Evolutionary conservation across 192 early-diverging fungal genomes (phyloP), one percentile per base, ranked within the genome.

Genomic region (Coemansia sp.): DNA sequence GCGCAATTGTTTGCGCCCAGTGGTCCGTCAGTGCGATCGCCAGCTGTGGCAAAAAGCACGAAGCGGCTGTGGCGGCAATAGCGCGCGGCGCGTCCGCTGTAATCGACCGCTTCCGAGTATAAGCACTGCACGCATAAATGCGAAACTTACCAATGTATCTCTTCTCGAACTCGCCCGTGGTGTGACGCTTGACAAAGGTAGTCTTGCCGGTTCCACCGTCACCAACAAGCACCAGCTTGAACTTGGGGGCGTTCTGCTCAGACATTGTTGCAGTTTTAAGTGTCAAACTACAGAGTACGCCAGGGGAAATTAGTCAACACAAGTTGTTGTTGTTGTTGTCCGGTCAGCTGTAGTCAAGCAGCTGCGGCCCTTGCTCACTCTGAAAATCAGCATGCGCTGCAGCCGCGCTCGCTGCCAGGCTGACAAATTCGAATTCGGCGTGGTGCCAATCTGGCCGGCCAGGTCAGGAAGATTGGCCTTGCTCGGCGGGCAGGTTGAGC

Each of bases 161-260:
- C 93, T 99, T 99, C 79, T 99, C 97, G 63, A 97, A 99, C 84
- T 99, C 97, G 67, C 97, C 97, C 53, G 94, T 94, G 79, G 91
- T 87, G 67, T 99, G 97, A 65, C 97, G 94, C 86, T 99, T 99
- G 63, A 99, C 97, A 68, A 99, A 99, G 60, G 97, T 99, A 58
- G 97, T 99, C 84, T 99, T 99, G 62, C 97, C 97, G 20, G 97
- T 96, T 70, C 95, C 95, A 74, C 95, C 94, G 67, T 96, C 95
- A 53, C 97, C 94, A 71, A 99, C 95, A 69, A 98, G 66, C 51
- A 76, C 74, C 40, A 76, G 67, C 67, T 76, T 76, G 58, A 76
- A 76, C 54, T 69, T 70, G 63, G 74, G 74, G 28, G 49, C 21
- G n/a, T 21, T 39, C 36, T 62, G 42, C 6, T 62, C 67, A 31